Percentiles rank a stretch among this genome's conserved stretches.
phyloP scores from a whole-genome alignment of 148 eudicot genomes.

The Diospyros lotus region DNA sequence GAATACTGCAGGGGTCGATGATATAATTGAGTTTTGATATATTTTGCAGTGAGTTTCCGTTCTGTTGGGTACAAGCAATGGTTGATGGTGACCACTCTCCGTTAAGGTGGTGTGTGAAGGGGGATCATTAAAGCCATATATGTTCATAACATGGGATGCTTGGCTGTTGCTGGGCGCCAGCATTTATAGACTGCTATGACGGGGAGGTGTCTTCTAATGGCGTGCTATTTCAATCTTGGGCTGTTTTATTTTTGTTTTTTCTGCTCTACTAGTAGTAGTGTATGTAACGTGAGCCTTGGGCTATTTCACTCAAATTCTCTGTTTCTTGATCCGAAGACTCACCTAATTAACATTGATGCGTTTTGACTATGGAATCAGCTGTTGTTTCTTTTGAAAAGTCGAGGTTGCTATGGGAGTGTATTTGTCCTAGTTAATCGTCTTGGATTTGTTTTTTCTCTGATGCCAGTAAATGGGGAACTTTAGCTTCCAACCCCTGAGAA shows the following conservation, averaged over 20 bases:
- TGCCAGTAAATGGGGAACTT: too few species aligned
- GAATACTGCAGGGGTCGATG: not conserved
- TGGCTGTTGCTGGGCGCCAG: not conserved
- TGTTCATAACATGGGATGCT: not conserved
- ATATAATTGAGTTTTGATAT: not conserved
- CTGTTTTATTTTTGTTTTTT: not conserved
- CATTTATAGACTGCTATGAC: not conserved
- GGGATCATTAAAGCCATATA: not conserved
- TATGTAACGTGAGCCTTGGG: not conserved
- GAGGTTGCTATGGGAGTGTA: not conserved
- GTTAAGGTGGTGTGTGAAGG: not conserved
- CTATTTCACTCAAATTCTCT: not conserved
- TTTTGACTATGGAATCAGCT: not conserved
- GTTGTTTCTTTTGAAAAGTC: too few species aligned
- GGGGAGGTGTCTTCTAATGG: not conserved
- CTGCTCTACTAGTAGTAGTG: too few species aligned
- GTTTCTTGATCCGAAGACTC: not conserved
- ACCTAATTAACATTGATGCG: not conserved
- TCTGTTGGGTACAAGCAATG: not conserved
- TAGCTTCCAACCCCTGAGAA: too few species aligned
- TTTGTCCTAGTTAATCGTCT: too few species aligned
- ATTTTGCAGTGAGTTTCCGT: slow-evolving; percentile 13
- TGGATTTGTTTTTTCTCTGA: too few species aligned
- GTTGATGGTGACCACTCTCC: not conserved
- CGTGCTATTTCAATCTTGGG: not conserved